Base-by-base conservation (phyloP, 495 filamentous ascomycete species). In the Cladorrhinum samala region DNA sequence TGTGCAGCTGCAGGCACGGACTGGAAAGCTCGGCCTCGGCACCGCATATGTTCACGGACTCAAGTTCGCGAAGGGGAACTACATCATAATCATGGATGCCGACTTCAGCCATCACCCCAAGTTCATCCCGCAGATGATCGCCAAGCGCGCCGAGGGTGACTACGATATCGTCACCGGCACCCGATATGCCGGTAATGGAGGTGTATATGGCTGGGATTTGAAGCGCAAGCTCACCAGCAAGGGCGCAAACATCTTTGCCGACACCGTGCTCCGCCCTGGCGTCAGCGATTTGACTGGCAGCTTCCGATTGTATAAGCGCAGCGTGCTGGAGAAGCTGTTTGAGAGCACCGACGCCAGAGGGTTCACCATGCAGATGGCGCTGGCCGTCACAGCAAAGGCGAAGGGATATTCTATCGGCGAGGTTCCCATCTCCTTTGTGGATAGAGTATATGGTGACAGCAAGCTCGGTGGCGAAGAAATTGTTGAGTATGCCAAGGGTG, bases 61-160 rank as follows among this genome's bases (percentile, higher is more conserved):
- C 48, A 77, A 91, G 64, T 95, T 83, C 66, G 85, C 77, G 33
- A 88, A 83, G 19, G 93, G 93, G 57, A 96, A 91, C 77, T 97
- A 82, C 69, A 86, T 98, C 53, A 88, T 98, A 76, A 98, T 98
- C 78, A 97, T 98, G 93, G 93, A 98, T 76, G 93, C 93, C 70
- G 93, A 98, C 72, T 98, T 98, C 82, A 88, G 83, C 65, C 94
- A 98, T 77, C 93, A 98, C 73, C 91, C 91, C 64, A 95, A 95
- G 75, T 96, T 95, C 78, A 89, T 96, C 66, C 82, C 88, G 50
- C 74, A 85, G 62, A 94, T 96, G 89, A 88, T 95, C 55, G 72
- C 73, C 49, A 81, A 79, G 61, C 89, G 92, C 71, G 76, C 77
- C 70, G 68, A 64, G 19, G 76, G 72, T 57, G 81, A 87, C 69